Base-by-base conservation (phyloP, 2,329 filamentous ascomycete species). In the Zymoseptoria passerinii region DNA sequence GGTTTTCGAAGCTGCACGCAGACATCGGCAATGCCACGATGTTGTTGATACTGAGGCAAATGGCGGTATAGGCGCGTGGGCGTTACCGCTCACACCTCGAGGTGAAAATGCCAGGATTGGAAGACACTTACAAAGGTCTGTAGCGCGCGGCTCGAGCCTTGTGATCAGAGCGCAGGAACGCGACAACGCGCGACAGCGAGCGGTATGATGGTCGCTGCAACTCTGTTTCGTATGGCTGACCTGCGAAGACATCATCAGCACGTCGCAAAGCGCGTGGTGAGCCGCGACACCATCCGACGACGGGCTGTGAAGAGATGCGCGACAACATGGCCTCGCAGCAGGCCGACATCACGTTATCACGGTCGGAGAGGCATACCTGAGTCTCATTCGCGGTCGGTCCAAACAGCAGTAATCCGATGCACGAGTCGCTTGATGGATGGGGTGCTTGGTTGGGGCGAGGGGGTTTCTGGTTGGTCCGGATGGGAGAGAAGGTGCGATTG, bases 341-440 rank as follows among this genome's bases (percentile, higher is more conserved):
- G 58, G 27, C 40, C 52, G n/a, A 50, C 50, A 52, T 60, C 55
- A 56, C 59, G 56, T 61, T 55, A 52, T 48, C 13, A n/a, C 50
- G 48, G 51, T 13, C 52, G 56, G 57, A 50, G 54, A 54, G 54
- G 57, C 51, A 48, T 50, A 54, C 54, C 53, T 44, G 48, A 52
- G 48, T 58, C 50, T 55, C 50, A 54, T 54, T 57, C 55, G 55
- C 35, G 35, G 35, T 44, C 35, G 35, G 35, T 44, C 35, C 35
- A 44, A 44, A 44, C 35, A 44, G 35, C 35, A 44, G 35, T n/a
- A 44, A 44, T 44, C 35, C 35, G 35, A 44, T 44, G 35, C 35
- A 44, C 35, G 35, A 44, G 35, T 44, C 35, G 35, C 35, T 44
- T 44, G 35, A 44, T 44, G 35, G 35, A 44, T 44, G 35, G 35